Evolutionary conservation across 495 filamentous ascomycete genomes (phyloP).

Genomic region (Glonium stellatum): DNA sequence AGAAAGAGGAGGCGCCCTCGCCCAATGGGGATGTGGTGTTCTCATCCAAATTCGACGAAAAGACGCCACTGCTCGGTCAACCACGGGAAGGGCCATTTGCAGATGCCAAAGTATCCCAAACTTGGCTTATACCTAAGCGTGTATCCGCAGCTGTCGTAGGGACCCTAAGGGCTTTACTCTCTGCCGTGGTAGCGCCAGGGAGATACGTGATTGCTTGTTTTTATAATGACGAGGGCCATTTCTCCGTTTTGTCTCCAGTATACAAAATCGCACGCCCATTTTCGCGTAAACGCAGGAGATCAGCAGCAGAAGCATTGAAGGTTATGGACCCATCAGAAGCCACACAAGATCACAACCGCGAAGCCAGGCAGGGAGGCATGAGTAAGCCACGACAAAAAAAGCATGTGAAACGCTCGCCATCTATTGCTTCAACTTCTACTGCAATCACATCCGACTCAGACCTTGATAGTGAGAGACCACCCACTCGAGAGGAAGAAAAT

Average conservation of each 20-base stretch:
- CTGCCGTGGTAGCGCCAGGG: constrained; percentile 68
- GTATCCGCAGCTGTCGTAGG: constrained; percentile 55
- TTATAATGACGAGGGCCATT: constrained; percentile 70
- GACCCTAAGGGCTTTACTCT: constrained; percentile 66
- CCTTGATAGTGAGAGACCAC: constrained; percentile 28
- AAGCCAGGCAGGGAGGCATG: constrained; percentile 16
- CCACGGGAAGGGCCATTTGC: constrained; percentile 7
- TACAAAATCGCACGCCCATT: constrained; percentile 26
- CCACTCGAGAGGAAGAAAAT: constrained; percentile 23
- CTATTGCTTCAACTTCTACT: constrained; percentile 38
- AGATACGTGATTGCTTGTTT: constrained; percentile 74
- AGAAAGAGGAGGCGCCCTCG: constrained; percentile 10
- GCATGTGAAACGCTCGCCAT: constrained; percentile 24
- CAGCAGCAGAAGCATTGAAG: constrained; percentile 30
- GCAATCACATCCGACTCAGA: constrained; percentile 36
- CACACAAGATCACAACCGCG: constrained; percentile 24
- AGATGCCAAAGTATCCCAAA: constrained; percentile 20
- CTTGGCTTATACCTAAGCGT: constrained; percentile 54
- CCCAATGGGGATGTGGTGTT: constrained; percentile 8
- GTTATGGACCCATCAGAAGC: constrained; percentile 34
- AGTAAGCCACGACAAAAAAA: constrained; percentile 22
- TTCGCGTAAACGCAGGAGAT: constrained; percentile 34
- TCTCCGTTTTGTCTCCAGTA: constrained; percentile 47
- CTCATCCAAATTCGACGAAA: constrained; percentile 49
- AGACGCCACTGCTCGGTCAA: constrained; percentile 52